Evolutionary conservation across 2,329 filamentous ascomycete species (phyloP).

Genomic region (Calonectria hawksworthii): DNA sequence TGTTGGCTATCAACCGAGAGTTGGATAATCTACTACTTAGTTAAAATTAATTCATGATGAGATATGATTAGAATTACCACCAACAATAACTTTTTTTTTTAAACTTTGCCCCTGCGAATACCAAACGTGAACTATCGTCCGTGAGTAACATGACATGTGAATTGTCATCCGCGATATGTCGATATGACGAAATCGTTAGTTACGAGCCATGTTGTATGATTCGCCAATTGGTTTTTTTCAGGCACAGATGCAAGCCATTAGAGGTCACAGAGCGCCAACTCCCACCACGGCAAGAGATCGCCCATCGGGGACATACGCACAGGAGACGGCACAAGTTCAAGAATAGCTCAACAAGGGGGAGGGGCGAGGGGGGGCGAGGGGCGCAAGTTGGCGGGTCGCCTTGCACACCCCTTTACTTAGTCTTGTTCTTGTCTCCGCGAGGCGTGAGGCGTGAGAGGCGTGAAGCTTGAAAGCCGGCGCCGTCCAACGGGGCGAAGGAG

Average conservation of each 20-base stretch:
- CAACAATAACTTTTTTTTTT: not conserved
- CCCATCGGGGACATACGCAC: not conserved
- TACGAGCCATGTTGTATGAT: not conserved
- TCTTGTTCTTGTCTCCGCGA: not conserved
- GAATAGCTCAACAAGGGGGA: no score
- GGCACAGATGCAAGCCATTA: not conserved
- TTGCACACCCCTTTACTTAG: no score
- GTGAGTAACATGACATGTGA: not conserved
- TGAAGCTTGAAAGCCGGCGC: no score
- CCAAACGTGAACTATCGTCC: not conserved
- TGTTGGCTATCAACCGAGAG: not conserved
- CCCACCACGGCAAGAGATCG: not conserved
- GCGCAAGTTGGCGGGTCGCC: no score
- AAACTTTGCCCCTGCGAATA: not conserved
- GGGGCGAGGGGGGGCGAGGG: no score
- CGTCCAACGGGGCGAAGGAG: no score
- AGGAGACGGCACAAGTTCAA: not conserved
- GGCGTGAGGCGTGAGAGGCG: no score
- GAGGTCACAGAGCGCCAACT: not conserved
- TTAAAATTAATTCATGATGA: conserved; percentile 17
- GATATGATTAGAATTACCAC: not conserved
- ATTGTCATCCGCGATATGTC: not conserved
- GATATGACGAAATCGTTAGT: not conserved
- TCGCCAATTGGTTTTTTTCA: not conserved
- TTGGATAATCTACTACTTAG: conserved; percentile 2